Evolutionary conservation across 331 rosid genomes (phyloP).

Genomic region (Acacia concinna): DNA sequence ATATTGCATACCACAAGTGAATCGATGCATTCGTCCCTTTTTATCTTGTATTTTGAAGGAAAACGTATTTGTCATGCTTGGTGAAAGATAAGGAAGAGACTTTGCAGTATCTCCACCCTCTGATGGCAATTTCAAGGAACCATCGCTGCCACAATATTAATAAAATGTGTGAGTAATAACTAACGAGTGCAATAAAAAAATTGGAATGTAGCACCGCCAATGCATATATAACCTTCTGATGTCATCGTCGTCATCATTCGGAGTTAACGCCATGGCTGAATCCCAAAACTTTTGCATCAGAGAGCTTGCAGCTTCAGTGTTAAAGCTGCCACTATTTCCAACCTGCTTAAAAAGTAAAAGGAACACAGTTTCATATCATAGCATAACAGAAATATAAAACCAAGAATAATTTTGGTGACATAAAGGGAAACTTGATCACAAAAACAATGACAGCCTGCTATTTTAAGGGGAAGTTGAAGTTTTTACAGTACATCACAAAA

Average conservation of each 20-base stretch:
- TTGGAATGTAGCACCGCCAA: not conserved
- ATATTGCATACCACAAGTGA: constrained; percentile 74
- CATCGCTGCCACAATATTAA: constrained; percentile 59
- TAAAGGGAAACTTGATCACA: not conserved
- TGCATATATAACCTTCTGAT: constrained; percentile 52
- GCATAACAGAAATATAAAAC: not conserved
- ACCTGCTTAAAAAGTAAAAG: constrained; percentile 51
- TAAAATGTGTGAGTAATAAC: constrained; percentile 28
- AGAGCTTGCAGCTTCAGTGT: constrained; percentile 66
- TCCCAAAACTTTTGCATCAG: constrained; percentile 98
- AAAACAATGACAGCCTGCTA: not conserved
- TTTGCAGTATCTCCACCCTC: constrained; percentile 76
- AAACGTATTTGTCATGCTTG: constrained; percentile 50
- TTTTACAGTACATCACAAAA: not conserved
- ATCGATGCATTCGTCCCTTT: constrained; percentile 86
- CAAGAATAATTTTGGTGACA: not conserved
- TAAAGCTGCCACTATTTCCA: constrained; percentile 66
- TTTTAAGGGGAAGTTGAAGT: not conserved
- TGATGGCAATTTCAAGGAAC: constrained; percentile 71
- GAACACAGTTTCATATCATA: not conserved
- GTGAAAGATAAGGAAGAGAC: constrained; percentile 43
- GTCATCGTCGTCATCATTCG: constrained; percentile 80
- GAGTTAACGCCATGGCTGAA: constrained; percentile 78
- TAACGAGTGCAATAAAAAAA: constrained; percentile 8
- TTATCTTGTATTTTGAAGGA: constrained; percentile 85